Conservation (phyloP, 176 grass and related monocot species). For the Oryza nivara region DNA sequence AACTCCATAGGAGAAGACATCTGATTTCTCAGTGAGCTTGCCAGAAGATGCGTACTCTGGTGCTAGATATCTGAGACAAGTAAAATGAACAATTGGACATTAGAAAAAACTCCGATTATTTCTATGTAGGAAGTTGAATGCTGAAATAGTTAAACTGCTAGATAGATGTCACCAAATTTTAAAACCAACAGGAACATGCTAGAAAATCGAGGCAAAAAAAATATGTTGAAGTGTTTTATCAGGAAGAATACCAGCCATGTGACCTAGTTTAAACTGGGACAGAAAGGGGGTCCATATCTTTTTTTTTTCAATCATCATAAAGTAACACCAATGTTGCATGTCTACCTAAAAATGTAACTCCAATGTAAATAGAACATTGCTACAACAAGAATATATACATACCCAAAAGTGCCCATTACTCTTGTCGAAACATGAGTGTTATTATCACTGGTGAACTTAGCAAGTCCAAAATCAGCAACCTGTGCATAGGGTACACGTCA, state of each 20-base stretch:
- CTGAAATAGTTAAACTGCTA: constrained; percentile 8
- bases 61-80: constrained; percentile 80
- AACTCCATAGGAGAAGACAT: constrained; percentile 93
- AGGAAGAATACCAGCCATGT: not conserved
- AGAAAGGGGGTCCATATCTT: not conserved
- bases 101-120: constrained; percentile 22
- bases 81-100: constrained; percentile 23
- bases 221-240: not conserved
- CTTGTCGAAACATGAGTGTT: constrained; percentile 80
- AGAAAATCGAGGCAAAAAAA: not conserved
- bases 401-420: constrained; percentile 84
- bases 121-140: not conserved
- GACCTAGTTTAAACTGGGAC: not conserved
- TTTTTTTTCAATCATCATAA: not conserved
- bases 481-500: constrained; percentile 21
- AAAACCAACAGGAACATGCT: constrained; percentile 10
- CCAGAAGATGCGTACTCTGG: constrained; percentile 98
- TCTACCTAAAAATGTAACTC: not conserved
- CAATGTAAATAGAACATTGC: not conserved
- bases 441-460: constrained; percentile 65
- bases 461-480: constrained; percentile 86
- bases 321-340: not conserved
- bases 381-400: constrained; percentile 32
- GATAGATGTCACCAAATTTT: not conserved
- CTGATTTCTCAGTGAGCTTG: constrained; percentile 96